These are phyloP conservation scores for Ophiobolus disseminans DNA, from an alignment of 2,329 filamentous ascomycete species.

Conservation along the genomic window DNA sequence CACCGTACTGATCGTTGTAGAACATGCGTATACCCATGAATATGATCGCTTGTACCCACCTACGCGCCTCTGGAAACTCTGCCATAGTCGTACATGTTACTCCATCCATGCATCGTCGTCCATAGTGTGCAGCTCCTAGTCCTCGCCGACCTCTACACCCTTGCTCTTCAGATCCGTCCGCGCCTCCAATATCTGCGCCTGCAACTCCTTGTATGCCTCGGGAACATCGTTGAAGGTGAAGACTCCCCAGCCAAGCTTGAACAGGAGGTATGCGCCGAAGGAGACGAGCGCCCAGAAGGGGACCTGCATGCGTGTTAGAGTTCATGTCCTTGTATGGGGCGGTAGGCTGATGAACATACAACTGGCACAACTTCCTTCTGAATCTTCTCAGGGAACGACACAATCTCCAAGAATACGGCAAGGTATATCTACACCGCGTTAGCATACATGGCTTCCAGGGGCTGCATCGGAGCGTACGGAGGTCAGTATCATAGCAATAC, in stretches of 20 bases:
- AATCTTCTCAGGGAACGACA: constrained; percentile 78
- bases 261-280: constrained; percentile 90
- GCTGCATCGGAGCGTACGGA: constrained; percentile 67
- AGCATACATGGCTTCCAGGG: constrained; percentile 19
- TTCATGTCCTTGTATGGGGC: neutral
- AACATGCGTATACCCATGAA: constrained; percentile 18
- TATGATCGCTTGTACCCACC: no score
- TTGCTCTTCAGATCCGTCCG: constrained; percentile 74
- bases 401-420: constrained; percentile 80
- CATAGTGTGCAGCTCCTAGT: constrained; percentile 14
- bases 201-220: constrained; percentile 86
- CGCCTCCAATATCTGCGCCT: constrained; percentile 80
- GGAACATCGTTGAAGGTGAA: constrained; percentile 97
- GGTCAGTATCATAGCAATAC: constrained; percentile 82
- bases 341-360: constrained; percentile 66
- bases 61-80: no score
- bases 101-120: constrained; percentile 2
- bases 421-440: constrained; percentile 77
- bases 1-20: no score
- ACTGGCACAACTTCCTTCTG: constrained; percentile 88
- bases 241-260: constrained; percentile 89
- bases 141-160: constrained; percentile 79
- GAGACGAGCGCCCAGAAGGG: constrained; percentile 92
- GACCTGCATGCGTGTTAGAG: constrained; percentile 62
- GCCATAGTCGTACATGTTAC: no score